These are phyloP conservation scores for Ophiosphaerella korrae DNA, from an alignment of 2,329 filamentous ascomycete species.

Conservation along the genomic window DNA sequence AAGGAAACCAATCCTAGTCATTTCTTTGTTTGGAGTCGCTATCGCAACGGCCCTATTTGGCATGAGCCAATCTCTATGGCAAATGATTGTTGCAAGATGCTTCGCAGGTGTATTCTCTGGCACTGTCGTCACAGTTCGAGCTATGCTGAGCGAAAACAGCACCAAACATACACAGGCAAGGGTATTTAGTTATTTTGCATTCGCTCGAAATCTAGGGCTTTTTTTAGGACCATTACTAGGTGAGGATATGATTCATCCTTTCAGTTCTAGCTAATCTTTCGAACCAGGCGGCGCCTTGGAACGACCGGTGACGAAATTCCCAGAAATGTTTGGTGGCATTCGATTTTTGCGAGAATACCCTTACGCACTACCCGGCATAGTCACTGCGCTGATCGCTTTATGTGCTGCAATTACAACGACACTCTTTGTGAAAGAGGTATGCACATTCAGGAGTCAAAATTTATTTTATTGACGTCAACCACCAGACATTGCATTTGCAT, in stretches of 20 bases:
- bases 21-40: slow-evolving; percentile 68
- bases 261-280: slow-evolving; percentile 6
- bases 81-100: slow-evolving; percentile 77
- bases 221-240: slow-evolving; percentile 70
- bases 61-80: slow-evolving; percentile 66
- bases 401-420: slow-evolving; percentile 58
- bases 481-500: slow-evolving; percentile 40
- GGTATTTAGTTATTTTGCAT: slow-evolving; percentile 78
- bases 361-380: slow-evolving; percentile 69
- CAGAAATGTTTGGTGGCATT: slow-evolving; percentile 59
- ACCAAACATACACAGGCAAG: slow-evolving; percentile 72
- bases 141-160: slow-evolving; percentile 77
- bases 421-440: slow-evolving; percentile 66
- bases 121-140: slow-evolving; percentile 73
- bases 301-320: slow-evolving; percentile 69
- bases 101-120: slow-evolving; percentile 75
- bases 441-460: neutral
- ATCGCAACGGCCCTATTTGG: slow-evolving; percentile 70
- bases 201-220: slow-evolving; percentile 74
- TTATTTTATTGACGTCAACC: slow-evolving; percentile 2
- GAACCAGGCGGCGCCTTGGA: slow-evolving; percentile 67
- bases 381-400: slow-evolving; percentile 60
- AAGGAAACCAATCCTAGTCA: slow-evolving; percentile 73
- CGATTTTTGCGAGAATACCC: slow-evolving; percentile 68
- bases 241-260: slow-evolving; percentile 9